These are phyloP conservation scores for Oryza australiensis DNA, from an alignment of 176 grass and related monocot species.

Conservation along the genomic window DNA sequence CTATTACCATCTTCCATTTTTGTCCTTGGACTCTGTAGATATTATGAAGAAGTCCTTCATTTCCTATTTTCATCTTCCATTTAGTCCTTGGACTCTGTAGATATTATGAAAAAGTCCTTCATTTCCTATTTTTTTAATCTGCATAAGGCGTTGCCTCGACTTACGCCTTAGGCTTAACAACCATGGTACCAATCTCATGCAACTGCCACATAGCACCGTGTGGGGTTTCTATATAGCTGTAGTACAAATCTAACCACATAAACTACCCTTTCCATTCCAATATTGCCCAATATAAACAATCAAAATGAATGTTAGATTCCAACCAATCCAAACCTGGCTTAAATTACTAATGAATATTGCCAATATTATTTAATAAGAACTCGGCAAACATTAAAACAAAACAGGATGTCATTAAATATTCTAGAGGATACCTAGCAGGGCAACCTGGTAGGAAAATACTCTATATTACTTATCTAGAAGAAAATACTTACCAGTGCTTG, in stretches of 20 bases:
- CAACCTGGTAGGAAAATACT: neutral
- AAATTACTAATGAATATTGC: neutral
- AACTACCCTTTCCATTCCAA: neutral
- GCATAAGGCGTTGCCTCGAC: too few species aligned
- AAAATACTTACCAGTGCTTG: conserved; percentile 65
- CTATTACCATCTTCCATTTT: too few species aligned
- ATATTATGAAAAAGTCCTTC: too few species aligned
- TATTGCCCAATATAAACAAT: neutral
- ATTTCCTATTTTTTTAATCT: too few species aligned
- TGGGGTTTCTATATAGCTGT: neutral
- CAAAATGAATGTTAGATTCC: neutral
- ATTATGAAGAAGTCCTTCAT: too few species aligned
- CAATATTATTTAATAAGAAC: neutral
- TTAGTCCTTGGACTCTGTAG: too few species aligned
- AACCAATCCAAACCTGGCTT: neutral
- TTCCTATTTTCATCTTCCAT: too few species aligned
- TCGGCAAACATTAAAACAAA: neutral
- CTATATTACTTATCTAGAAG: neutral
- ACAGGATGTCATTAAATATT: conserved; percentile 2
- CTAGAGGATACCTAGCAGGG: neutral
- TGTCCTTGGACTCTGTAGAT: too few species aligned
- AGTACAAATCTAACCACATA: neutral
- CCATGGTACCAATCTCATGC: too few species aligned
- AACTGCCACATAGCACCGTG: neutral
- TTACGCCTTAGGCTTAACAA: too few species aligned